Percentiles rank a stretch among this genome's conserved stretches.
Conservation (phyloP, 2,329 filamentous ascomycete genomes). For the Penicillium decumbens region DNA sequence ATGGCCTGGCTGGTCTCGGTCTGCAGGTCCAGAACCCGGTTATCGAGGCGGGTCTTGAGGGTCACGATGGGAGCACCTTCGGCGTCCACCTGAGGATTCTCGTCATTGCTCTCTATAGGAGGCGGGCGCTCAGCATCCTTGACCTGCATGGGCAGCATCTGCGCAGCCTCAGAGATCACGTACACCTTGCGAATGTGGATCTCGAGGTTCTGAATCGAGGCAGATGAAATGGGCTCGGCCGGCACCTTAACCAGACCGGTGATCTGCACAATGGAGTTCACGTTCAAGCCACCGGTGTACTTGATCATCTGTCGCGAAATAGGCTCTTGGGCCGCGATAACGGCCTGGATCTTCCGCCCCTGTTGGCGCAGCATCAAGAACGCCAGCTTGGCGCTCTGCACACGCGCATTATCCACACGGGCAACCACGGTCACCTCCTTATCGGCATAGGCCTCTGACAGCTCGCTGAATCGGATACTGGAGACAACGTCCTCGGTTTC, state of each 20-base stretch:
- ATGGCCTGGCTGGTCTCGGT: slow-evolving; percentile 87
- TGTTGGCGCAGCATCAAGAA: slow-evolving; percentile 82
- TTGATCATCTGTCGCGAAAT: slow-evolving; percentile 91
- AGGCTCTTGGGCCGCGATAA: slow-evolving; percentile 60
- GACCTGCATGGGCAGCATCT: slow-evolving; percentile 57
- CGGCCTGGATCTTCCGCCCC: slow-evolving; percentile 75
- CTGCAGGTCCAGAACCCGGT: slow-evolving; percentile 87
- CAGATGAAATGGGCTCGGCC: slow-evolving; percentile 81
- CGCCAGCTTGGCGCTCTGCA: slow-evolving; percentile 84
- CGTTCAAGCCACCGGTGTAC: slow-evolving; percentile 68
- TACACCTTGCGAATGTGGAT: slow-evolving; percentile 85
- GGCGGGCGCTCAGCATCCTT: slow-evolving; percentile 50
- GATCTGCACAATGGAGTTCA: slow-evolving; percentile 77
- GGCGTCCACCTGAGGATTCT: slow-evolving; percentile 48
- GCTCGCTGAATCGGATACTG: slow-evolving; percentile 54
- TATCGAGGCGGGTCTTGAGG: slow-evolving; percentile 81
- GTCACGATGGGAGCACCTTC: slow-evolving; percentile 64
- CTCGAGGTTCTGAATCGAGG: slow-evolving; percentile 73
- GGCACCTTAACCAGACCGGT: slow-evolving; percentile 78
- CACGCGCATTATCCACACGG: slow-evolving; percentile 80
- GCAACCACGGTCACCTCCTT: slow-evolving; percentile 71
- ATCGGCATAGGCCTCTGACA: slow-evolving; percentile 59
- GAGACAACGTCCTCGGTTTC: slow-evolving; percentile 56
- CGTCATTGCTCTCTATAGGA: slow-evolving; percentile 41
- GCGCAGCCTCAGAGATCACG: slow-evolving; percentile 62